phyloP scores from a whole-genome alignment of 176 grass and related monocot species.

The Triticum aestivum region DNA sequence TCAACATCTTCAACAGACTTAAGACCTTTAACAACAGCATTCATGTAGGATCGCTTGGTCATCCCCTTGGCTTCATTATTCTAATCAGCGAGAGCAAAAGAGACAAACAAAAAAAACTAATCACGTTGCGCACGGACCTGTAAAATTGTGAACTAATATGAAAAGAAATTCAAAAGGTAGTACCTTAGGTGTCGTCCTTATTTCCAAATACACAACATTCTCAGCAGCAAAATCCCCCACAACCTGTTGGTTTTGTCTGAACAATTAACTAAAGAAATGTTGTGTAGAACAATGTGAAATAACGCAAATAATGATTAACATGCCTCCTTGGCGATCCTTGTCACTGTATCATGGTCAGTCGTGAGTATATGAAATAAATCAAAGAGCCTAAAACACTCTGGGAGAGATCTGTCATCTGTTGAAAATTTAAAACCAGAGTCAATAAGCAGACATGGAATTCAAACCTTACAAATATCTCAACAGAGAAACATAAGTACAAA shows the following conservation, averaged over 20 bases:
- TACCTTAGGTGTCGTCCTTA: conserved; percentile 98
- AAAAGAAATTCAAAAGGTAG: background rate
- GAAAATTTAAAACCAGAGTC: background rate
- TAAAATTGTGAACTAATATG: background rate
- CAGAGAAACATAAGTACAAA: background rate
- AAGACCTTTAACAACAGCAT: conserved; percentile 90
- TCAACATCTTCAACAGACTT: conserved; percentile 67
- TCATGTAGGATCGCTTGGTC: conserved; percentile 89
- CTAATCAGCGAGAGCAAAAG: conserved; percentile 31
- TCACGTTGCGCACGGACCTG: background rate
- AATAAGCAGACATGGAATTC: conserved; percentile 12
- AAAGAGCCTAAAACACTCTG: conserved; percentile 89
- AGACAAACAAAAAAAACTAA: background rate
- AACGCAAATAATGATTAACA: background rate
- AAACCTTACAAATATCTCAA: background rate
- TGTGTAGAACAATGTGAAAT: background rate
- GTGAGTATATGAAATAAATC: conserved; percentile 84
- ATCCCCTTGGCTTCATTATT: conserved; percentile 95
- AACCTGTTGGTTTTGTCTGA: conserved; percentile 41
- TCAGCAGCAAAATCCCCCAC: conserved; percentile 95
- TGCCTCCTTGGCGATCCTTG: conserved; percentile 94
- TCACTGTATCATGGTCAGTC: conserved; percentile 86
- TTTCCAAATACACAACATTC: conserved; percentile 93
- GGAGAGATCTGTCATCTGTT: conserved; percentile 80
- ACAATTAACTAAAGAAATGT: conserved; percentile 15